Base-by-base conservation (phyloP, 768 basidiomycete genomes). In the Termitomyces sp. region DNA sequence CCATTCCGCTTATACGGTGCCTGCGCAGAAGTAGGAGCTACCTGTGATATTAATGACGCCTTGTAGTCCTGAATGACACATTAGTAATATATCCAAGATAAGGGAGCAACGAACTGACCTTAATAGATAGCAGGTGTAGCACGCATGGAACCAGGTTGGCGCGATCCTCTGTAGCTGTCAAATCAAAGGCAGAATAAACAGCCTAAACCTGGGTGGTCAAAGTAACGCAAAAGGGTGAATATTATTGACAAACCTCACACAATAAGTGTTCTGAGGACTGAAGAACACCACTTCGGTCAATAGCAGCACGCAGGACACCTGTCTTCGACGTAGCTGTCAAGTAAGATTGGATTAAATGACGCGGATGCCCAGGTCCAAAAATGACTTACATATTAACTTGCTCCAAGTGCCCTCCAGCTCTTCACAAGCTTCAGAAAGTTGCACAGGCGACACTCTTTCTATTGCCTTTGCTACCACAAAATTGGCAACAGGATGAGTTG, bases 401-500 rank as follows among this genome's bases (percentile, higher is more conserved):
- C 66, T 70, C 80, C 89, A 83, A 38, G 75, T 66, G 33, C 68
- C 74, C 43, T 73, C 68, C 32, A 94, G 73, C 63, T 94, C 91
- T n/a, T 69, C 61, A 42, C 85, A 77, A 15, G 82, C 75, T 5
- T 71, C 74, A 1, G 68, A 66, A 32, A 98, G 65, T 56, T 89
- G 83, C 4, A 72, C 70, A 16, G 69, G 73, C n/a, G 79, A 73
- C 12, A 85, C 67, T 43, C 91, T 76, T 47, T 83, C 82, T 25
- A 95, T 60, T 0, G 87, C 89, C 66, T 85, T 88, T 0, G 94
- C 88, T 5, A 94, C 76, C 20, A 98, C 94, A 63, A 94, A 99
- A 65, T 98, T 99, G 12, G 91, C 94, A 2, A 95, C 89, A 3
- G 95, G 93, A 68, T 99, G 96, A 18, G 79, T 74, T 16, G 89